Conservation (phyloP, 2,329 filamentous ascomycete species). For the Colletotrichum paranaense region DNA sequence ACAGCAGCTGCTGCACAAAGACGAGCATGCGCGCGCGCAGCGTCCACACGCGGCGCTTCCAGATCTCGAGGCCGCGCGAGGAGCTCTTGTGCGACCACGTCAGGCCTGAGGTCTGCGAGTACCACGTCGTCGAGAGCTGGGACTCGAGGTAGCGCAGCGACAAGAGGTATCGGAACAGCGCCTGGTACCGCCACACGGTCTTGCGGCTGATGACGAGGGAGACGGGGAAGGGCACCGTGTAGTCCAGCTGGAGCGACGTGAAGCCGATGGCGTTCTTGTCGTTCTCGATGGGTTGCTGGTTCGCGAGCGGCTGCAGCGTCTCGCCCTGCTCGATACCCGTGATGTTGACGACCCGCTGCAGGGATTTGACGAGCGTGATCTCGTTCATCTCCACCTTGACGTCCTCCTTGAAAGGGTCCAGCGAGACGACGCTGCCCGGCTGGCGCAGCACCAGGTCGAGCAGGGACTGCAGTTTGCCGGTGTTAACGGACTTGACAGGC, state of each 20-base stretch:
- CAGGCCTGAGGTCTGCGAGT: constrained; percentile 83
- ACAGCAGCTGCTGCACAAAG: constrained; percentile 95
- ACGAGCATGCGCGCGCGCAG: constrained; percentile 93
- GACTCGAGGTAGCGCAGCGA: constrained; percentile 91
- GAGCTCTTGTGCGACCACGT: constrained; percentile 87
- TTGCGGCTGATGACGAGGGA: constrained; percentile 96
- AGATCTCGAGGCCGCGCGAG: constrained; percentile 81
- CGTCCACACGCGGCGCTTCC: constrained; percentile 94
- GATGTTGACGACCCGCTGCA: constrained; percentile 97
- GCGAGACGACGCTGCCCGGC: constrained; percentile 90
- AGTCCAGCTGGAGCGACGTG: constrained; percentile 93
- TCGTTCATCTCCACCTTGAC: constrained; percentile 98
- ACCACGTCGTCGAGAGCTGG: constrained; percentile 88
- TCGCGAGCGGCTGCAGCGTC: constrained; percentile 77
- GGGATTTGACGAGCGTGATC: constrained; percentile 88
- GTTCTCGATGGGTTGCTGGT: constrained; percentile 76
- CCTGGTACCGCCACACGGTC: constrained; percentile 96
- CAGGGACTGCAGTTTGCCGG: constrained; percentile 91
- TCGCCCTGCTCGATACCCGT: constrained; percentile 94
- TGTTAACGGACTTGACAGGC: constrained; percentile 88
- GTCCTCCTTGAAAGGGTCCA: constrained; percentile 98
- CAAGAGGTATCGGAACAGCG: constrained; percentile 93
- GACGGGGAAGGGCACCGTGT: constrained; percentile 92
- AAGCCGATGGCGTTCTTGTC: constrained; percentile 92
- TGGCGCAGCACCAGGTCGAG: constrained; percentile 98